Evolutionary conservation across 2,329 filamentous ascomycete species (phyloP).

Genomic region (Hypoxylon sp.): DNA sequence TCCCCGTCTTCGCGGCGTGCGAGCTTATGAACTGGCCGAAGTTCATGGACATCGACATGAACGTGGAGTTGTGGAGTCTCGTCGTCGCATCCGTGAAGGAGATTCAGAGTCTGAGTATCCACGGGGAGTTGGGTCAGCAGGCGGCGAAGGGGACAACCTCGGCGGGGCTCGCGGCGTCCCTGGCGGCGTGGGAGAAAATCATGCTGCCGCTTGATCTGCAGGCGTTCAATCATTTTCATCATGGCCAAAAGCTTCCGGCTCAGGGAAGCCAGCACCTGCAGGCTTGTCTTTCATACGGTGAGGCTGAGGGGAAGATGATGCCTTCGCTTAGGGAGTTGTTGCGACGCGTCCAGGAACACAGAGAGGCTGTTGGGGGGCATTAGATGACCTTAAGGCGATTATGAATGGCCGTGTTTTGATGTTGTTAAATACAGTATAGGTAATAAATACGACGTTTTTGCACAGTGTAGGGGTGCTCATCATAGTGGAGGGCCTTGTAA

Average conservation of each 20-base stretch:
- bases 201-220: slow-evolving; percentile 25
- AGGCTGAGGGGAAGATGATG: slow-evolving; percentile 24
- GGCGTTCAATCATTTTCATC: slow-evolving; percentile 28
- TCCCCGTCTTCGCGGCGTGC: slow-evolving; percentile 22
- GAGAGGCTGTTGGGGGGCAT: too few relatives aligned
- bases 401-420: too few relatives aligned
- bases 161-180: slow-evolving; percentile 1
- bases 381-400: too few relatives aligned
- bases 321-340: slow-evolving; percentile 21
- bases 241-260: slow-evolving; percentile 18
- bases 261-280: slow-evolving; percentile 19
- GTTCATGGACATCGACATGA: slow-evolving; percentile 10
- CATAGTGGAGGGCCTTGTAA: too few relatives aligned
- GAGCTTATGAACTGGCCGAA: slow-evolving; percentile 22
- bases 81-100: slow-evolving; percentile 15
- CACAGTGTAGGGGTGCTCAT: too few relatives aligned
- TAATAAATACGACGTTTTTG: too few relatives aligned
- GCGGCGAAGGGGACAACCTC: slow-evolving; percentile 3
- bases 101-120: slow-evolving; percentile 15
- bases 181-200: slow-evolving; percentile 18
- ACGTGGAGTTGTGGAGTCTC: slow-evolving; percentile 13
- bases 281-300: slow-evolving; percentile 9
- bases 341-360: slow-evolving; percentile 6
- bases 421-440: too few relatives aligned
- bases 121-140: slow-evolving; percentile 13